phyloP scores from a whole-genome alignment of 768 basidiomycete genomes.

The Lactarius quietus region DNA sequence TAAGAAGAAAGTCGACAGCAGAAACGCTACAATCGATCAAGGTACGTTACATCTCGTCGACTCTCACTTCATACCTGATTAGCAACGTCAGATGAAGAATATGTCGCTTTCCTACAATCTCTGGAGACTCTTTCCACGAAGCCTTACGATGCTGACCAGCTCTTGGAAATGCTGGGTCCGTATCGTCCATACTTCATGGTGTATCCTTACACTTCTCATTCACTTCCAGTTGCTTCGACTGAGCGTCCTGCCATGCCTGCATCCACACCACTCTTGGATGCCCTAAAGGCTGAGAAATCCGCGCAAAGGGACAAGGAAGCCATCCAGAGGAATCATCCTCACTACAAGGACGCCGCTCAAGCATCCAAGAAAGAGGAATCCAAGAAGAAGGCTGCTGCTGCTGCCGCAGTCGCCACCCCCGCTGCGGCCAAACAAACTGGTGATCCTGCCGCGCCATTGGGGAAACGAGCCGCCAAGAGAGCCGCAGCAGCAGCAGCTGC shows the following conservation, averaged over 20 bases:
- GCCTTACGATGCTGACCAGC: constrained; percentile 52
- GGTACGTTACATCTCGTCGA: constrained; percentile 43
- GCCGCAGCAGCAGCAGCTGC: constrained; percentile 24
- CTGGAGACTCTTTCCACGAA: constrained; percentile 51
- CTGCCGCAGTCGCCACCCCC: background rate
- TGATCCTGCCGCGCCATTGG: constrained; percentile 30
- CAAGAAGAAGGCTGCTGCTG: constrained; percentile 35
- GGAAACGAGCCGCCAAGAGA: constrained; percentile 40
- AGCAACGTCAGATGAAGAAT: constrained; percentile 65
- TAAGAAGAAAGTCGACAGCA: constrained; percentile 74
- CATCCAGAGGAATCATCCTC: constrained; percentile 67
- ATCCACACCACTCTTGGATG: constrained; percentile 89
- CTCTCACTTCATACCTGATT: background rate
- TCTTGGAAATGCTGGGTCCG: constrained; percentile 59
- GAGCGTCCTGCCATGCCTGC: constrained; percentile 62
- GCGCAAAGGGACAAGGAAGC: constrained; percentile 67
- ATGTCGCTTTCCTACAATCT: constrained; percentile 73
- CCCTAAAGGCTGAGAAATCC: constrained; percentile 79
- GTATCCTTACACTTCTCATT: background rate
- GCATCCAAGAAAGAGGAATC: constrained; percentile 40
- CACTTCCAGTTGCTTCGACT: constrained; percentile 55
- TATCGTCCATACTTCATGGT: constrained; percentile 4
- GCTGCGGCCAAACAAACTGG: constrained; percentile 25
- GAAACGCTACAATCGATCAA: constrained; percentile 87
- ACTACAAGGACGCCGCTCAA: constrained; percentile 53